Evolutionary conservation across 169 alveolate species (phyloP), one percentile per base, ranked within the genome.

Genomic region (Cryptosporidium bovis): DNA sequence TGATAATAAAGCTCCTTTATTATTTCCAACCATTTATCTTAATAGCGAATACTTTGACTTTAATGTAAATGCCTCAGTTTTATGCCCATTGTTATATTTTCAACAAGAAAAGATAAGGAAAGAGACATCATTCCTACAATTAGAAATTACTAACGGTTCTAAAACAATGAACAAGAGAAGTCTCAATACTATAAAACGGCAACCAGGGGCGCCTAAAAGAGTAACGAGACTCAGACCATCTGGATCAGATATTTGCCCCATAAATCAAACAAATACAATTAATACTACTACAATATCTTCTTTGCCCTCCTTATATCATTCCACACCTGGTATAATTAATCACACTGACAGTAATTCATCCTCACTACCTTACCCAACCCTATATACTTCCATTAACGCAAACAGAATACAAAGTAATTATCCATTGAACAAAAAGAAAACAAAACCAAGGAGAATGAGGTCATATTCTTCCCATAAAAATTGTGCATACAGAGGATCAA

Each of bases 181-280:
- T 10, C 4, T 60, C 8, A 33, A 62, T 1, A 71, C 50, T 29
- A 56, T 51, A 6, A 77, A 48, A 33, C 44, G 51, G 48, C 56
- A 58, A 10, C 20, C 87, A 0, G 87, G 87, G 6, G 87, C 87
- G 4, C 87, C 87, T 58, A 77, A 77, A 60, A 77, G 87, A 40
- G 65, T 33, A 34, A 77, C 87, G 16, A 77, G 87, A 24, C 50
- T 77, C n/a, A 56, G 87, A 60, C 71, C 64, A 53, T n/a, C 29
- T 7, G 64, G 64, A 53, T 53, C 64, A 53, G 29, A 20, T 27
- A 62, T 40, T 62, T 20, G 44, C 1, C 18, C 48, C 7, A 62
- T 27, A 29, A 27, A 62, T 4, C 67, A 33, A 4, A 33, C 20
- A 20, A 2, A 62, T 27, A 2, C 6, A 2, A 29, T 24, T 20